phyloP scores from a whole-genome alignment of 805 yeast species.

The Monosporozyma aerobia region DNA sequence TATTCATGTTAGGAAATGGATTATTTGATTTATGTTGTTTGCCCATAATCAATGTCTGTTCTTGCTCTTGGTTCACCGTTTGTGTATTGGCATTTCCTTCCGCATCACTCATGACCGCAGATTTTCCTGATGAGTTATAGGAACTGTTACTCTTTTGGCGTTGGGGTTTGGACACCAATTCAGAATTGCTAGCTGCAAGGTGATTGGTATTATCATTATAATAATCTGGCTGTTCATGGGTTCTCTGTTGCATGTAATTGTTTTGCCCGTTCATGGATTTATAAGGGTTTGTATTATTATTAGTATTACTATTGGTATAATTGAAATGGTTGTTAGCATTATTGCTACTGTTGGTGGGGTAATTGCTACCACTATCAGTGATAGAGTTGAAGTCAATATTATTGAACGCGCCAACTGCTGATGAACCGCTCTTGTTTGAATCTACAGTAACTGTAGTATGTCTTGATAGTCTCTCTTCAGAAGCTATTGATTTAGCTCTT shows the following conservation, averaged over 20 bases:
- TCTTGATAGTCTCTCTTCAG: constrained; percentile 6
- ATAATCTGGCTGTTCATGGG: background rate
- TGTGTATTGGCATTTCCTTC: background rate
- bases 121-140: constrained; percentile 11
- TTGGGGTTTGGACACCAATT: constrained; percentile 1
- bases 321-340: background rate
- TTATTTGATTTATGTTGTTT: constrained; percentile 28
- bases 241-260: background rate
- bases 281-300: background rate
- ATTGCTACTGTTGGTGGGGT: background rate
- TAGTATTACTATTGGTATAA: background rate
- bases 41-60: background rate
- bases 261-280: background rate
- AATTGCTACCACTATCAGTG: constrained; percentile 13
- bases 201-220: background rate
- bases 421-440: constrained; percentile 1
- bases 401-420: background rate
- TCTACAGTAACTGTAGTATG: constrained; percentile 2
- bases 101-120: background rate
- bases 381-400: constrained; percentile 2
- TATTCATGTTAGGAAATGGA: constrained; percentile 25
- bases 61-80: background rate
- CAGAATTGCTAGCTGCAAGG: background rate
- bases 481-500: constrained; percentile 1
- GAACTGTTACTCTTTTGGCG: constrained; percentile 20